These are phyloP conservation scores for Cyclocybe aegerita DNA, from an alignment of 768 basidiomycete species.

Conservation along the genomic window DNA sequence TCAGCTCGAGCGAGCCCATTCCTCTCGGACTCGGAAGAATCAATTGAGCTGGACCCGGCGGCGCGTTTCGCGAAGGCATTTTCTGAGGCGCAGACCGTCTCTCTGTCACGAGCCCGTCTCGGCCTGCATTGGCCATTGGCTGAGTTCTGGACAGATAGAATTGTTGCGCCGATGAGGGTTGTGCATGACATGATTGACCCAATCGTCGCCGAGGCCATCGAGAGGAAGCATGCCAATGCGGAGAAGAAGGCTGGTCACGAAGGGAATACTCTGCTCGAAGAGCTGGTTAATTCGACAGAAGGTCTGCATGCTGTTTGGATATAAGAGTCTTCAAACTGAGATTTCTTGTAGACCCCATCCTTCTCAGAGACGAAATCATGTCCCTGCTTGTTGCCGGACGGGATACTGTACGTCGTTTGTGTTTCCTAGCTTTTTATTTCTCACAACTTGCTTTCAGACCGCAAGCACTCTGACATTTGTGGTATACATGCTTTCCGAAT, in stretches of 20 bases:
- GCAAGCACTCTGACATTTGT: conserved; percentile 43
- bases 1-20: conserved; percentile 11
- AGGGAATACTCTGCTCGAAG: conserved; percentile 40
- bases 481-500: conserved; percentile 44
- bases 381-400: conserved; percentile 45
- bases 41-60: conserved; percentile 17
- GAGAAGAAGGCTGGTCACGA: conserved; percentile 14
- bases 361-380: conserved; percentile 40
- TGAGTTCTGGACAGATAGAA: conserved; percentile 42
- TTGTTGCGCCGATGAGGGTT: conserved; percentile 34
- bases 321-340: no score
- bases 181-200: conserved; percentile 48
- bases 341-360: conserved; percentile 12
- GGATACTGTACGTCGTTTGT: conserved; percentile 25
- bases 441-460: conserved; percentile 26
- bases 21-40: not conserved
- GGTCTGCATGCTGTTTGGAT: not conserved
- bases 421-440: no score
- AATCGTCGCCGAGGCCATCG: conserved; percentile 41
- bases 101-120: conserved; percentile 30
- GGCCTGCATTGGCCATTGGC: conserved; percentile 44
- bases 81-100: conserved; percentile 29
- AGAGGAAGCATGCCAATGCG: conserved; percentile 24
- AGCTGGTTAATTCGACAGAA: conserved; percentile 42
- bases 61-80: conserved; percentile 34